Base-by-base conservation (phyloP, 2,329 filamentous ascomycete genomes). In the Claviceps arundinis region DNA sequence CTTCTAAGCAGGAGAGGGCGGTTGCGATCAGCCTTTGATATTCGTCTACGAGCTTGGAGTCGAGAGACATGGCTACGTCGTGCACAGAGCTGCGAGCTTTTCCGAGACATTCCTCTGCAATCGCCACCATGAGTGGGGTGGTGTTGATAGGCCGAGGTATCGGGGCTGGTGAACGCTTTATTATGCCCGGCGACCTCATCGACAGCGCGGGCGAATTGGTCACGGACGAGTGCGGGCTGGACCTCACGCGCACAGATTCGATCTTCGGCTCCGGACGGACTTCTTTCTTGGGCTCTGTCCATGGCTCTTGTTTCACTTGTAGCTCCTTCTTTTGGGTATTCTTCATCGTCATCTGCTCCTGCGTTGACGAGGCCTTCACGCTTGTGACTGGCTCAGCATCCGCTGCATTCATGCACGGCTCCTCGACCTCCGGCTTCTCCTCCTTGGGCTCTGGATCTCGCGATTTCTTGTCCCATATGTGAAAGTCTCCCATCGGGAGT, bases 21-120 rank as follows among this genome's bases (percentile, higher is more conserved):
- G 84, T 87, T 0, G 85, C 79, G 57, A 91, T 78, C 50, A 90
- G 64, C 56, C 81, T 82, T 58, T 87, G 80, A 60, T 90, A 89
- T 55, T 82, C 74, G n/a, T 78, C 73, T 8, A 86, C 63, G 41
- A 75, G 71, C 38, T 68, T 64, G 3, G 62, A 55, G 14, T 68
- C 61, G n/a, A 65, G 54, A 14, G 59, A 61, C 62, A 70, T 69
- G 43, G 69, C 68, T 1, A 69, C 64, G 50, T 76, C 67, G 51
- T 77, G 72, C 50, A 77, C 72, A 2, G 74, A 70, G 17, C 69
- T 67, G 54, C 83, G 79, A 16, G 87, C 87, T 50, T 81, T 82
- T 26, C 71, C 70, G 50, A 90, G 80, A 59, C 86, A 89, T 57
- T 91, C 85, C 59, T 91, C 85, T 2, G 85, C 85, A 14, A 89